phyloP scores from a whole-genome alignment of 2,329 filamentous ascomycete species.

The Teratosphaeria zuluensis region DNA sequence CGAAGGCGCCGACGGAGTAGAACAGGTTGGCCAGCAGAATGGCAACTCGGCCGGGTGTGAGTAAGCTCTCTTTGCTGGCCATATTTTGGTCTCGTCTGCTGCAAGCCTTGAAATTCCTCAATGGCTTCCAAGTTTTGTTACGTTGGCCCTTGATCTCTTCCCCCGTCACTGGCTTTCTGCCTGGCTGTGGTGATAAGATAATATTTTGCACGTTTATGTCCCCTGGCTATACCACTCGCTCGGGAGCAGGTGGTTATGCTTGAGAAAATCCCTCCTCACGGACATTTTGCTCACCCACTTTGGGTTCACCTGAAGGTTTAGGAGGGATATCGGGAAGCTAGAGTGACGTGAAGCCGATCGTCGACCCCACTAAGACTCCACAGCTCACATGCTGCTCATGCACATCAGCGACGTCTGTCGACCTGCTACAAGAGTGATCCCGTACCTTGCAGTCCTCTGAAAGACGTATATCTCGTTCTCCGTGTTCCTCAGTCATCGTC shows the following conservation, averaged over 20 bases:
- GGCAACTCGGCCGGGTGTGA: constrained; percentile 21
- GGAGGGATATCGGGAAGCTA: not conserved
- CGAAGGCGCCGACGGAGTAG: constrained; percentile 25
- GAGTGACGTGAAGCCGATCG: not conserved
- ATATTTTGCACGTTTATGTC: no score
- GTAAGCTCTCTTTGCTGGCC: not conserved
- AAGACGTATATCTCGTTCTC: not conserved
- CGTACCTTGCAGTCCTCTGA: not conserved
- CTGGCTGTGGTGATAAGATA: no score
- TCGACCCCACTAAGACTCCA: not conserved
- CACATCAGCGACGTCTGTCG: not conserved
- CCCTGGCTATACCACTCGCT: no score
- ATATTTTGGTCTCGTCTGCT: not conserved
- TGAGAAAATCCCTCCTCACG: no score
- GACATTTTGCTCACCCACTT: no score
- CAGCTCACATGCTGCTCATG: not conserved
- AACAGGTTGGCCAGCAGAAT: constrained; percentile 24
- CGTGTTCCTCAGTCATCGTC: not conserved
- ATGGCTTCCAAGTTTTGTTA: no score
- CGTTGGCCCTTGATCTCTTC: no score
- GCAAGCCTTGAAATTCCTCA: no score
- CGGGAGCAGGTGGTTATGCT: no score
- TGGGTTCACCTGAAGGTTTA: no score
- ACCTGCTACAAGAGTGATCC: not conserved
- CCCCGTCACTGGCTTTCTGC: no score